phyloP scores from a whole-genome alignment of 2,329 filamentous ascomycete genomes.

The Penicillium janthinellum region DNA sequence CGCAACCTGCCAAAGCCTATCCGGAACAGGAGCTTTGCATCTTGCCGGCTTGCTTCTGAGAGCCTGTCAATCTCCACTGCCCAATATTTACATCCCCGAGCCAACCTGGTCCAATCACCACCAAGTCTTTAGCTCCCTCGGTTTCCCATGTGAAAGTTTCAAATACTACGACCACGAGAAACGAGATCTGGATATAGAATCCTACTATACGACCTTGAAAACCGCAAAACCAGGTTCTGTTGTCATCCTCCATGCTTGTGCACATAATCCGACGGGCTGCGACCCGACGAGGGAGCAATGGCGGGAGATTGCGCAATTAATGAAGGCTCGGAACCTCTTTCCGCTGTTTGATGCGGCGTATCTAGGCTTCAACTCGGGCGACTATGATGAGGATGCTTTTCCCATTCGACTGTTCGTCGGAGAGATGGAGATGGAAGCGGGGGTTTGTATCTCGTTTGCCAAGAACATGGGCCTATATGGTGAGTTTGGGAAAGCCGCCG shows the following conservation, averaged over 20 bases:
- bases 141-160: conserved; percentile 62
- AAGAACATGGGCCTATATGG: conserved; percentile 51
- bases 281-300: conserved; percentile 90
- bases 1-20: conserved; percentile 81
- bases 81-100: conserved; percentile 76
- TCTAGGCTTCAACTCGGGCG: conserved; percentile 32
- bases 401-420: conserved; percentile 28
- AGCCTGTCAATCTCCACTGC: conserved; percentile 14
- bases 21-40: conserved; percentile 64
- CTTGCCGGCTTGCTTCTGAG: conserved; percentile 26
- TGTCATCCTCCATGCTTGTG: conserved; percentile 74
- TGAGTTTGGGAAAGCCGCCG: background rate
- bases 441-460: conserved; percentile 58
- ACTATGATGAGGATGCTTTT: conserved; percentile 31
- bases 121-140: conserved; percentile 90
- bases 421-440: conserved; percentile 53
- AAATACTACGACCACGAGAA: conserved; percentile 25
- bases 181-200: conserved; percentile 24
- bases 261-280: conserved; percentile 95
- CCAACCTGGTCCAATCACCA: conserved; percentile 98
- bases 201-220: conserved; percentile 19
- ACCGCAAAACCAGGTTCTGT: conserved; percentile 18
- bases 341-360: conserved; percentile 62
- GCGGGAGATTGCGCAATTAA: conserved; percentile 76
- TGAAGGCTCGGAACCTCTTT: conserved; percentile 77